These are phyloP conservation scores for Cadophora gregata DNA, from an alignment of 2,329 filamentous ascomycete genomes.

Conservation along the genomic window DNA sequence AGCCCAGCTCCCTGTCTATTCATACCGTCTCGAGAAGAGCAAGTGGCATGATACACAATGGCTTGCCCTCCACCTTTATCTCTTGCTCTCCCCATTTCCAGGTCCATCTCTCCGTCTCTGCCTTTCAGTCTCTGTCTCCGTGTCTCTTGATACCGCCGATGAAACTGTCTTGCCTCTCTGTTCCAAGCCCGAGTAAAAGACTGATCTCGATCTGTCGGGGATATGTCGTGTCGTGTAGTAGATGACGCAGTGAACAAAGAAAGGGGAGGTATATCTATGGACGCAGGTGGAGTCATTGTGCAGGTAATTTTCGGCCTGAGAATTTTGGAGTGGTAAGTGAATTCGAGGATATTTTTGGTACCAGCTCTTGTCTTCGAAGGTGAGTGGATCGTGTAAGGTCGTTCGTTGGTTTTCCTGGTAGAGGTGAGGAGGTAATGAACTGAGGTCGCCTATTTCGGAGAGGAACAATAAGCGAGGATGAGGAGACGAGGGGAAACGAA, in stretches of 20 bases:
- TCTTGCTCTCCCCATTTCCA: neutral
- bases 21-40: too few species aligned
- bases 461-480: neutral
- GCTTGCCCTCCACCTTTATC: neutral
- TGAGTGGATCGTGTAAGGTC: too few species aligned
- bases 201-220: neutral
- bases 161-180: neutral
- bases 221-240: neutral
- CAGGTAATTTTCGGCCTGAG: too few species aligned
- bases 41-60: too few species aligned
- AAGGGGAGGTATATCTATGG: neutral
- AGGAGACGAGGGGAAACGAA: neutral
- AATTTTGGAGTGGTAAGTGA: neutral
- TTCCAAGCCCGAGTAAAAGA: neutral
- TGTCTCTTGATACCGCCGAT: neutral
- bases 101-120: neutral
- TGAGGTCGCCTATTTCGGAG: neutral
- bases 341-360: neutral
- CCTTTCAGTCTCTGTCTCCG: neutral
- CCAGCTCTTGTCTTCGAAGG: too few species aligned
- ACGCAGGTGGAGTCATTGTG: neutral
- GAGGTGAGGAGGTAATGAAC: neutral
- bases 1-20: too few species aligned
- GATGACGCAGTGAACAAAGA: neutral
- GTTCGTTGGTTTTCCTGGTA: neutral